Evolutionary conservation across 1,284 basidiomycete species (phyloP).

Genomic region (Ceratobasidium theobromae): DNA sequence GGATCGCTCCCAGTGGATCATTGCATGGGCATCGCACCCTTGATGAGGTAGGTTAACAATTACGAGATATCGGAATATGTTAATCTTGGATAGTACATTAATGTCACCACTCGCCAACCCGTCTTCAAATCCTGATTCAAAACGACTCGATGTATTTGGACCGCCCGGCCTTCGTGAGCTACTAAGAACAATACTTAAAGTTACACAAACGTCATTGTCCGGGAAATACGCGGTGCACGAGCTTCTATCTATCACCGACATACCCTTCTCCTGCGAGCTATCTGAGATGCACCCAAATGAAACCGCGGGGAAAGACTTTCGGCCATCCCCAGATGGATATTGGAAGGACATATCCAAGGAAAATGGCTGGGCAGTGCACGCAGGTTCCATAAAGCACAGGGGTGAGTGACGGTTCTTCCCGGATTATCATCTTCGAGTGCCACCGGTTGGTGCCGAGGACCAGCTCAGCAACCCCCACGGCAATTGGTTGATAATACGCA

Average conservation of each 20-base stretch:
- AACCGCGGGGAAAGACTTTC: conserved; percentile 63
- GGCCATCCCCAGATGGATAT: conserved; percentile 62
- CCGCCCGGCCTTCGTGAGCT: conserved; percentile 80
- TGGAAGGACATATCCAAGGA: conserved; percentile 62
- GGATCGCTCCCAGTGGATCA: conserved; percentile 63
- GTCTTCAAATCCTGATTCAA: conserved; percentile 45
- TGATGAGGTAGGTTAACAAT: conserved; percentile 58
- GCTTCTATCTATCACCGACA: conserved; percentile 59
- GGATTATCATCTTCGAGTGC: neutral
- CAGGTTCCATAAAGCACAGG: conserved; percentile 79
- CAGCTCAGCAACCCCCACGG: neutral
- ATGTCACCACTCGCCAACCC: conserved; percentile 19
- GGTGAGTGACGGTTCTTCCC: conserved; percentile 50
- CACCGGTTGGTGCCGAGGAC: neutral
- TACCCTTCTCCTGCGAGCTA: conserved; percentile 54
- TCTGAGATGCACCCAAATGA: conserved; percentile 66
- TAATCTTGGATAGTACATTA: conserved; percentile 26
- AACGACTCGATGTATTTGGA: conserved; percentile 74
- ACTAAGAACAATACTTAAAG: conserved; percentile 68
- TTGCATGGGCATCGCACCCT: conserved; percentile 73
- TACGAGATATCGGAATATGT: conserved; percentile 18
- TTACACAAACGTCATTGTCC: conserved; percentile 66
- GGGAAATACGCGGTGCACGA: conserved; percentile 82
- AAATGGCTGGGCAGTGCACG: conserved; percentile 62
- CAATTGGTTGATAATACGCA: conserved; percentile 16